Evolutionary conservation across 2,329 filamentous ascomycete species (phyloP).

Genomic region (Aspergillus alliaceus): DNA sequence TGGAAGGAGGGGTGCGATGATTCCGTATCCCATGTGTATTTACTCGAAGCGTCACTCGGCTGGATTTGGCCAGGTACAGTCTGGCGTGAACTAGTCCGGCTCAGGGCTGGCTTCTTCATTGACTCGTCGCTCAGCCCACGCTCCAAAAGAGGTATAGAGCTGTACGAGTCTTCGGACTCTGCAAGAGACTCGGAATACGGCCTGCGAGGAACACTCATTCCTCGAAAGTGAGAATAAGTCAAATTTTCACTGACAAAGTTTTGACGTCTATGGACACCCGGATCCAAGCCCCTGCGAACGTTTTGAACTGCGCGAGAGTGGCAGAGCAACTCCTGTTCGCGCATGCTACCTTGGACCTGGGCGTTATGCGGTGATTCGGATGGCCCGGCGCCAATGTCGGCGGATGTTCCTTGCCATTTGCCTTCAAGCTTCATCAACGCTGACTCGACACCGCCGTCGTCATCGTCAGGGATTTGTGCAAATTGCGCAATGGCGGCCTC

Average conservation of each 20-base stretch:
- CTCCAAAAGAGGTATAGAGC: conserved; percentile 74
- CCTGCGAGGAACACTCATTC: conserved; percentile 30
- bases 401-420: conserved; percentile 53
- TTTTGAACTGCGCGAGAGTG: conserved; percentile 5
- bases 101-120: conserved; percentile 47
- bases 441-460: conserved; percentile 88
- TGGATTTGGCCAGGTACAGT: conserved; percentile 24
- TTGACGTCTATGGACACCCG: conserved; percentile 21
- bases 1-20: conserved; percentile 53
- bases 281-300: conserved; percentile 13
- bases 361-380: background rate
- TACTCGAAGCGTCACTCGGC: conserved; percentile 28
- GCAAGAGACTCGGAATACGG: conserved; percentile 49
- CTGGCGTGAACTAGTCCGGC: conserved; percentile 14
- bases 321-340: conserved; percentile 6
- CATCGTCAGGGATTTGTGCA: conserved; percentile 83
- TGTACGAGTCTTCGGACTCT: conserved; percentile 72
- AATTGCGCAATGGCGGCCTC: conserved; percentile 85
- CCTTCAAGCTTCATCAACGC: conserved; percentile 90
- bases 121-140: conserved; percentile 55
- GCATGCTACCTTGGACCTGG: background rate
- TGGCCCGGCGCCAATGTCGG: background rate
- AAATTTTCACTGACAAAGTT: conserved; percentile 22
- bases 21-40: conserved; percentile 27
- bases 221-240: conserved; percentile 27